A percentile compares a stretch with the other conserved stretches of the same genome.
Conservation (phyloP, 2,329 filamentous ascomycete genomes). For the Aureobasidium sp. region DNA sequence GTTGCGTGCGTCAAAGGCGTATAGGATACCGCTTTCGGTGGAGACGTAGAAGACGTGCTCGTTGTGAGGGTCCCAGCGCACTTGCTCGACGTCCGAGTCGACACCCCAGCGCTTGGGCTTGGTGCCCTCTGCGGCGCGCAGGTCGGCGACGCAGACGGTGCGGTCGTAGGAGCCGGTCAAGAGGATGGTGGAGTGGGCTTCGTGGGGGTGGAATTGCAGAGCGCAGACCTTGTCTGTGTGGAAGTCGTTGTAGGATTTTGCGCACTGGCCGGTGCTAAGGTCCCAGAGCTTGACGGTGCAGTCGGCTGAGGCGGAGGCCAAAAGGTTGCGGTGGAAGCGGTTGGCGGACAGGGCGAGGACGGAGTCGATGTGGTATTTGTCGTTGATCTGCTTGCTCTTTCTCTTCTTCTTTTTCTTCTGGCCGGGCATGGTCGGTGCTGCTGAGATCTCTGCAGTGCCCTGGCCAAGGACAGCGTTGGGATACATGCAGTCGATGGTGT, state of each 20-base stretch:
- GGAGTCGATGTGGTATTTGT: constrained; percentile 87
- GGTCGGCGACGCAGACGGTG: constrained; percentile 88
- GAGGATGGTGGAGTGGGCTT: constrained; percentile 74
- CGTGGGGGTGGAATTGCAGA: constrained; percentile 90
- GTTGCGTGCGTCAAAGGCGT: constrained; percentile 81
- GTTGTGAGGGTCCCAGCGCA: constrained; percentile 90
- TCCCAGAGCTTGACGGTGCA: constrained; percentile 98
- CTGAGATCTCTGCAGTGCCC: constrained; percentile 37
- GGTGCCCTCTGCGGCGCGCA: constrained; percentile 77
- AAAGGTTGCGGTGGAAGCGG: constrained; percentile 82
- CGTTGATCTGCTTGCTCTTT: constrained; percentile 81
- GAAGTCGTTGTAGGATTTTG: constrained; percentile 79
- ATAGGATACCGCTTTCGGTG: constrained; percentile 83
- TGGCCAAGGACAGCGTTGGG: constrained; percentile 92
- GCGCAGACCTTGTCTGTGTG: constrained; percentile 98
- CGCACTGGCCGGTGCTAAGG: constrained; percentile 80
- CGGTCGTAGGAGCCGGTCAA: constrained; percentile 92
- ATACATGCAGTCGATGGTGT: constrained; percentile 96
- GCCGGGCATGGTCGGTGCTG: constrained; percentile 25
- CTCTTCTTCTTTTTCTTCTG: constrained; percentile 84
- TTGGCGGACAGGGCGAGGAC: constrained; percentile 88
- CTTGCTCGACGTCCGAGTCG: constrained; percentile 87
- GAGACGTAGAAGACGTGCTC: constrained; percentile 87
- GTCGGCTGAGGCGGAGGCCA: constrained; percentile 92
- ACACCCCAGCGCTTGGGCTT: constrained; percentile 81